These are phyloP conservation scores for Corrigiola litoralis DNA, from an alignment of 179 eudicot species.

Conservation along the genomic window DNA sequence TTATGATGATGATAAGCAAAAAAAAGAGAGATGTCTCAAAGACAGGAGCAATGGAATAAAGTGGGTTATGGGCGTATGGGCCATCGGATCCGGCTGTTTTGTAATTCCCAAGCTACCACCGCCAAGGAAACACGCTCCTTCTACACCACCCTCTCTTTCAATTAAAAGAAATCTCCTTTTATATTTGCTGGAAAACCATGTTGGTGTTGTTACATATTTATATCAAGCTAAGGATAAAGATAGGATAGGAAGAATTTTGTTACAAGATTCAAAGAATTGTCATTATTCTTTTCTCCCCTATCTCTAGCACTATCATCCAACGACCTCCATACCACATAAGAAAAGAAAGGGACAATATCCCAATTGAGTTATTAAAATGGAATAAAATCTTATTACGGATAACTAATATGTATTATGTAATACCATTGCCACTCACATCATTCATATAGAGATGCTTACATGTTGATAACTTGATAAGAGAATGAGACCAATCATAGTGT, in stretches of 20 bases:
- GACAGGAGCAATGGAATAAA: constrained; percentile 31
- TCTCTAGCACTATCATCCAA: constrained; percentile 19
- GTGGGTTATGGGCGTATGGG: constrained; percentile 31
- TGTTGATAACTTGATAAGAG: too few relatives aligned
- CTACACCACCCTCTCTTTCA: neutral
- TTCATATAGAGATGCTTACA: neutral
- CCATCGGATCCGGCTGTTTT: constrained; percentile 28
- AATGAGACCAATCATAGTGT: too few relatives aligned
- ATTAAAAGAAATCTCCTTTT: too few relatives aligned
- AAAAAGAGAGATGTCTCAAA: constrained; percentile 26
- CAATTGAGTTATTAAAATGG: neutral
- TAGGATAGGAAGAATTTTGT: constrained; percentile 11
- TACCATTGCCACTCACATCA: too few relatives aligned
- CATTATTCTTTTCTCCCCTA: constrained; percentile 26
- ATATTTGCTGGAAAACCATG: too few relatives aligned
- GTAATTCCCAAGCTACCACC: constrained; percentile 41
- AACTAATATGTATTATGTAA: too few relatives aligned
- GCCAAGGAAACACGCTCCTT: constrained; percentile 33
- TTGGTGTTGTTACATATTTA: neutral
- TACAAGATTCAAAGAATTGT: constrained; percentile 31
- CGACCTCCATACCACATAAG: constrained; percentile 12
- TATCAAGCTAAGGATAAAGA: constrained; percentile 17
- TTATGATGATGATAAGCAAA: constrained; percentile 1
- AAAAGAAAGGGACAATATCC: neutral
- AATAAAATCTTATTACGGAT: neutral